Conservation (phyloP, 2,329 filamentous ascomycete species). For the Ceratocystis colombiana region DNA sequence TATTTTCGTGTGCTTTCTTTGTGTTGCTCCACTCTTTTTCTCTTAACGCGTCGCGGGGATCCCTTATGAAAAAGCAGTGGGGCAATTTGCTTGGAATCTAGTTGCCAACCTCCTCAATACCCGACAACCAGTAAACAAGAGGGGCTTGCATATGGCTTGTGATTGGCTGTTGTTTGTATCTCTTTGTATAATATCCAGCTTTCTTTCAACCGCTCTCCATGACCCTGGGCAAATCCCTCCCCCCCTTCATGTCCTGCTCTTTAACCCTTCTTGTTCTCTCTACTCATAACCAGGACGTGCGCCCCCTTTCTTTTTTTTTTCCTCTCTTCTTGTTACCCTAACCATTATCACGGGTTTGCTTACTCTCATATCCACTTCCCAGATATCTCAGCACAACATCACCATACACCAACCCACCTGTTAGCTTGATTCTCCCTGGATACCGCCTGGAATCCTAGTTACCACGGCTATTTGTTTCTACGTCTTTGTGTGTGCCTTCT, state of each 20-base stretch:
- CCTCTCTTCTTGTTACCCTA: conserved; percentile 19
- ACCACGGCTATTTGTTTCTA: conserved; percentile 19
- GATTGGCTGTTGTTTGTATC: conserved; percentile 24
- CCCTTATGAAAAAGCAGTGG: neutral
- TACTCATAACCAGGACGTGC: conserved; percentile 19
- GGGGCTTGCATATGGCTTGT: conserved; percentile 12
- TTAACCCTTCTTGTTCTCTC: conserved; percentile 23
- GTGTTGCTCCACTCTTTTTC: neutral
- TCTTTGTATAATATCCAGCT: neutral
- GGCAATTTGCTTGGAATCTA: neutral
- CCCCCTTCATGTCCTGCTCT: conserved; percentile 13
- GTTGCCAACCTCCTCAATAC: conserved; percentile 24
- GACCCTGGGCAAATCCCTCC: neutral
- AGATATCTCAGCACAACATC: neutral
- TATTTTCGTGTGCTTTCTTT: conserved; percentile 11
- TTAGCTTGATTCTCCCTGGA: neutral
- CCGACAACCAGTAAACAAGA: conserved; percentile 20
- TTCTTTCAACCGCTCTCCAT: conserved; percentile 8
- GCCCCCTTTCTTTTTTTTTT: conserved; percentile 10
- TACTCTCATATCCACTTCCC: conserved; percentile 2
- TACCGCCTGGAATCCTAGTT: conserved; percentile 19
- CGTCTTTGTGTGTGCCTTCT: conserved; percentile 2
- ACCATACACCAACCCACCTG: neutral
- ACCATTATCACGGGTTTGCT: conserved; percentile 6
- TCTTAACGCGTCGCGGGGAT: conserved; percentile 11